phyloP scores from a whole-genome alignment of 345 rosid genomes.

The Boechera retrofracta region DNA sequence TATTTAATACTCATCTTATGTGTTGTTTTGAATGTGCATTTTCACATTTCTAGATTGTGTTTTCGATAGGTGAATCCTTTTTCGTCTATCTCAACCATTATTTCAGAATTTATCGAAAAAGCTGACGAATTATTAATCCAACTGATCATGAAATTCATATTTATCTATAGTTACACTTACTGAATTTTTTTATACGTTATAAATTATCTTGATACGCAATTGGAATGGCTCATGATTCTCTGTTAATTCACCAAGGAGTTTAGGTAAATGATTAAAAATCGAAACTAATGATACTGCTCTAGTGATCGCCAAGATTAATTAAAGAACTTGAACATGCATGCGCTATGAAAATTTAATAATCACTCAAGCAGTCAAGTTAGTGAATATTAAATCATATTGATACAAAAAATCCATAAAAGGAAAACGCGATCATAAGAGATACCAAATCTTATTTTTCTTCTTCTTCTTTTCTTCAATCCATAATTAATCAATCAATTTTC shows the following conservation, averaged over 20 bases:
- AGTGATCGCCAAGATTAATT: not conserved
- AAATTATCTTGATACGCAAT: not conserved
- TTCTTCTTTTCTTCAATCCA: not conserved
- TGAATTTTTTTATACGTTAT: not conserved
- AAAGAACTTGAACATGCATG: not conserved
- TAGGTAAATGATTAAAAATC: not conserved
- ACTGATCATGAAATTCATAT: not conserved
- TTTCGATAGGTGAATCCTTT: conserved; percentile 5
- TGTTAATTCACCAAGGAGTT: not conserved
- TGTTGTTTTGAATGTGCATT: conserved; percentile 1
- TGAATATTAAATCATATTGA: not conserved
- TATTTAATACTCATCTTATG: conserved; percentile 4
- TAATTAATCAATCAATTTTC: not conserved
- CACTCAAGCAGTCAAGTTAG: not conserved
- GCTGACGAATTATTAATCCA: not conserved
- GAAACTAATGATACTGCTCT: not conserved
- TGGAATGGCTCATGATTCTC: not conserved
- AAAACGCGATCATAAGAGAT: conserved; percentile 4
- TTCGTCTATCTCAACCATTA: not conserved
- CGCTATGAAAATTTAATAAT: no score
- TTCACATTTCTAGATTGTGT: conserved; percentile 10
- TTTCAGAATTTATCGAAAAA: not conserved
- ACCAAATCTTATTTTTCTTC: not conserved
- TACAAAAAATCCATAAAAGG: not conserved
- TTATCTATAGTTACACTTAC: not conserved